These are phyloP conservation scores for Acer campestre DNA, from an alignment of 345 rosid species.

Conservation along the genomic window DNA sequence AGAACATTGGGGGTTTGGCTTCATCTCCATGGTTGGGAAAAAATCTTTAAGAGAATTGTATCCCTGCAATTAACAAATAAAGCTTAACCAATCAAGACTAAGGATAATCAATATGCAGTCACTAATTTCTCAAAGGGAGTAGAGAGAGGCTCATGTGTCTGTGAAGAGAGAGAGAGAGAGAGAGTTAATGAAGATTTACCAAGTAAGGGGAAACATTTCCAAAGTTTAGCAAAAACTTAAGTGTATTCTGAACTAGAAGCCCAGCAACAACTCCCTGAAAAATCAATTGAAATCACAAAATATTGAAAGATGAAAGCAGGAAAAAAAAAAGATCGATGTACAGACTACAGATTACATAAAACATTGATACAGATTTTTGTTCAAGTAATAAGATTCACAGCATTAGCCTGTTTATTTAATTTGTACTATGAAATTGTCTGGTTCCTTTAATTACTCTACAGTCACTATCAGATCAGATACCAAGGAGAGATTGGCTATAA, in stretches of 20 bases:
- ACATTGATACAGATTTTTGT: not conserved
- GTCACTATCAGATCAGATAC: not conserved
- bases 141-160: not conserved
- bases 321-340: not conserved
- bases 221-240: conserved; percentile 78
- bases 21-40: conserved; percentile 97
- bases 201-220: conserved; percentile 89
- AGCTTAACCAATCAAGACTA: conserved; percentile 13
- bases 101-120: conserved; percentile 4
- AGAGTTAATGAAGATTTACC: conserved; percentile 44
- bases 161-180: conserved; percentile 4
- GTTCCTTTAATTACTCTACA: conserved; percentile 3
- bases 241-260: conserved; percentile 86
- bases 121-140: not conserved
- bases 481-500: not conserved
- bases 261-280: conserved; percentile 97
- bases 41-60: conserved; percentile 92
- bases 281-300: conserved; percentile 15
- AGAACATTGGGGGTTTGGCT: conserved; percentile 93
- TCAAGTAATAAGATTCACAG: not conserved
- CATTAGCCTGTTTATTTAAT: not conserved
- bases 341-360: conserved; percentile 11
- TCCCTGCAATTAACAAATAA: conserved; percentile 56
- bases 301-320: conserved; percentile 12
- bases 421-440: not conserved